Evolutionary conservation across 169 alveolate species (phyloP).

Genomic region (Hepatocystis sp.): DNA sequence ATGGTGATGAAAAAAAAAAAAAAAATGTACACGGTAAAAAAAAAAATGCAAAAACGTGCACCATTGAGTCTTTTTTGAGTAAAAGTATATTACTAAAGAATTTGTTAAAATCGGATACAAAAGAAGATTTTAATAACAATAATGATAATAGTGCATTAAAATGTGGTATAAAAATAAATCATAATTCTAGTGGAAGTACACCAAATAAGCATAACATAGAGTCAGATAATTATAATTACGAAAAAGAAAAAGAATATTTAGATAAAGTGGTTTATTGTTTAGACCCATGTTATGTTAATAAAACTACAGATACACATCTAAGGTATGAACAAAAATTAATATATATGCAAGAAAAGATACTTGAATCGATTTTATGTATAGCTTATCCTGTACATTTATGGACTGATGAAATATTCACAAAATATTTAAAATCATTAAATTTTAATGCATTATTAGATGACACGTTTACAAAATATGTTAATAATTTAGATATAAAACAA

Average conservation of each 20-base stretch:
- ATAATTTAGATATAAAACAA: constrained; percentile 33
- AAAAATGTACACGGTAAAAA: background rate
- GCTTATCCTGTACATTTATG: constrained; percentile 47
- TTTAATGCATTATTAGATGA: constrained; percentile 61
- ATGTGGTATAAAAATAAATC: constrained; percentile 10
- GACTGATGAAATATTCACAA: constrained; percentile 39
- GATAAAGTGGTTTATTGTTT: constrained; percentile 64
- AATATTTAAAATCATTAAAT: constrained; percentile 42
- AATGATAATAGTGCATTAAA: constrained; percentile 25
- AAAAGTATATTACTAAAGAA: no score
- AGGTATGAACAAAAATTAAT: constrained; percentile 52
- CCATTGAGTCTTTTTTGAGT: background rate
- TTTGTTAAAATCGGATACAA: constrained; percentile 4
- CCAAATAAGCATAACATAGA: constrained; percentile 2
- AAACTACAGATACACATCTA: constrained; percentile 23
- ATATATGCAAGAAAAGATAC: constrained; percentile 64
- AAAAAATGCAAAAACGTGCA: background rate
- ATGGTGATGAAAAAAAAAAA: no score
- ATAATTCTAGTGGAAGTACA: background rate
- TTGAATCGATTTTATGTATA: constrained; percentile 52
- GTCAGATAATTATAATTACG: constrained; percentile 15
- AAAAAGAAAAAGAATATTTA: constrained; percentile 57
- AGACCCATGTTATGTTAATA: constrained; percentile 65
- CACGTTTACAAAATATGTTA: constrained; percentile 64
- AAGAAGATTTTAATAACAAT: constrained; percentile 16